Base-by-base conservation (phyloP, 2,329 filamentous ascomycete genomes). In the Curvularia sp. region DNA sequence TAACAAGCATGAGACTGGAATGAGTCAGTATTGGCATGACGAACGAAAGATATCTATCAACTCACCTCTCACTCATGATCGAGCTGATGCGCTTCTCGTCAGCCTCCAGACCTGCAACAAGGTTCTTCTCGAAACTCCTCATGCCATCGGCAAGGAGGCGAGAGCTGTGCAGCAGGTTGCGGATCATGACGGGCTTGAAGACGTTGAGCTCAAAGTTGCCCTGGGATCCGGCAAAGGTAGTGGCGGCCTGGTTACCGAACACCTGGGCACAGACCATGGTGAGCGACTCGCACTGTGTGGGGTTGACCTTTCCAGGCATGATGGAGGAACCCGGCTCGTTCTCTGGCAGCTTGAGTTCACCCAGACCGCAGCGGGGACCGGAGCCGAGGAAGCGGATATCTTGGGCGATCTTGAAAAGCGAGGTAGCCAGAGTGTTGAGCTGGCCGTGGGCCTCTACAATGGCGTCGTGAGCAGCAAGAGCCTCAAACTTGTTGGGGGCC, bases 271-370 rank as follows among this genome's bases (percentile, higher is more conserved):
- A 97, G 61, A 98, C 85, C 95, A 99, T 99, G 70, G 95, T 98
- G 78, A 99, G 83, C 62, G 93, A 91, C 84, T 99, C 95, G 81
- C 93, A 97, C 82, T 99, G 95, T 31, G 95, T 99, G 31, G 95
- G 95, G 84, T 99, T 99, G 78, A 99, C 95, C 85, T 99, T 99
- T 75, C 95, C 95, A 44, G 95, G 95, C 95, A 99, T 99, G 84
- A 99, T 98, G 70, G 91, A 96, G 75, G 90, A 95, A 65, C 94
- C 94, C 33, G 95, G 95, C 84, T 99, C 95, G 82, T 99, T 99
- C 84, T 99, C 95, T 26, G 95, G 95, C 51, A 99, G 88, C 74
- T 87, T 86, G 64, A 99, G 87, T 83, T 99, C 95, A 67, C 93
- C 94, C 22, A 98, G 89, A 74, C 95, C 95, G 80, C 95, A 98